Base-by-base conservation (phyloP, 495 filamentous ascomycete species). In the Neurospora tetrasperma region DNA sequence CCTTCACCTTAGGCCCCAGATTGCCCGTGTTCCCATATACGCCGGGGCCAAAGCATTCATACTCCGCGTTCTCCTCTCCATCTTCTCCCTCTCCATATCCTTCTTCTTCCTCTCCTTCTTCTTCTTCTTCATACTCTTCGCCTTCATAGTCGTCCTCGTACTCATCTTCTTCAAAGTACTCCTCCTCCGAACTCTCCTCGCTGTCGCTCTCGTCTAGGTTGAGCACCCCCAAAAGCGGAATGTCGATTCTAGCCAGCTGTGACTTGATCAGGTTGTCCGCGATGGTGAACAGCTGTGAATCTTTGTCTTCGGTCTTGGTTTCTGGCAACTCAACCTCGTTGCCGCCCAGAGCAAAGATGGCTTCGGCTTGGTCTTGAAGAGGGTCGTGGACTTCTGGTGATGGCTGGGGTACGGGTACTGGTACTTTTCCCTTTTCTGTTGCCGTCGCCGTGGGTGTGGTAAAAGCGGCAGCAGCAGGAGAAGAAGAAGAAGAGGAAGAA, bases 221-320 rank as follows among this genome's bases (percentile, higher is more conserved):
- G 54, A 82, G 70, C 35, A 73, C 73, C 20, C 80, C 79, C 66
- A 82, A 69, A 59, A 82, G 35, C 46, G 80, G 80, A 40, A 82
- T 75, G n/a, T 80, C 78, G 40, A 79, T 75, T 68, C 76, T 54
- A 35, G 76, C 75, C 71, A 80, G 71, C 66, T 82, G 80, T 46
- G 76, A 79, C 72, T 78, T 81, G 76, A 82, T 81, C 18, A 82
- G 46, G 44, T 80, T 77, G 43, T 80, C 80, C 23, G 80, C 79
- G 43, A 81, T 72, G 27, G 71, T 69, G 27, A 78, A 80, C 31
- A 82, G 41, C 69, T 78, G 74, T 4, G 73, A 62, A 70, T 82
- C 80, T 71, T 76, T 80, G 41, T 81, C 80, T 27, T 66, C 54
- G 54, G 1, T 18, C 27, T 66, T 66, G 23, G 54, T 66, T 18